These are phyloP conservation scores for Chalaropsis thielavioides DNA, from an alignment of 2,329 filamentous ascomycete genomes.

Conservation along the genomic window DNA sequence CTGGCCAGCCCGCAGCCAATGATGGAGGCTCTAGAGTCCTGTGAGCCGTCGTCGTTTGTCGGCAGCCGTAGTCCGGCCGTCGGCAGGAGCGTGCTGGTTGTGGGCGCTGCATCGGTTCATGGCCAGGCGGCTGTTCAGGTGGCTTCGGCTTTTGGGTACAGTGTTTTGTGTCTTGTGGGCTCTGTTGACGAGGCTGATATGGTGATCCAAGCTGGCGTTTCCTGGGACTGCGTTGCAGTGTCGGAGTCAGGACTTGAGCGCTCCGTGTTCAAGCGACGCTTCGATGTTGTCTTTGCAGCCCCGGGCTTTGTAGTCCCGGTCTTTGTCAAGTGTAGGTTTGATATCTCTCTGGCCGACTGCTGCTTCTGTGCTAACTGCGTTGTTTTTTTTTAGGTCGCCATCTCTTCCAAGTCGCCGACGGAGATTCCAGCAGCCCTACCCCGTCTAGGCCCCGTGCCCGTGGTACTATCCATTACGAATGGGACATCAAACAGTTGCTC, in stretches of 20 bases:
- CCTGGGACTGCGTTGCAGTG: conserved; percentile 26
- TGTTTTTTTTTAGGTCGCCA: conserved; percentile 1
- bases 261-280: neutral
- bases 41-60: neutral
- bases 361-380: neutral
- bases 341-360: neutral
- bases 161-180: conserved; percentile 31
- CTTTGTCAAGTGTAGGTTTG: conserved; percentile 26
- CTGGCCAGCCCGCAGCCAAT: neutral
- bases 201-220: conserved; percentile 27
- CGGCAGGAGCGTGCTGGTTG: conserved; percentile 5
- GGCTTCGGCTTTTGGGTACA: conserved; percentile 26
- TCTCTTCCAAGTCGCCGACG: conserved; percentile 6
- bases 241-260: conserved; percentile 6
- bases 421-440: neutral
- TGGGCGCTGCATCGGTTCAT: conserved; percentile 20
- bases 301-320: neutral
- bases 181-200: conserved; percentile 26
- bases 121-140: conserved; percentile 33
- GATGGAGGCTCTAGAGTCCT: conserved; percentile 5
- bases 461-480: neutral
- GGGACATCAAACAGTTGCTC: conserved; percentile 13
- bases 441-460: neutral
- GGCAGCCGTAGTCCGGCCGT: neutral
- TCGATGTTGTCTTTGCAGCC: conserved; percentile 5